Evolutionary conservation across 371 early-diverging fungal genomes (phyloP).

Genomic region (Lichtheimia ornata): DNA sequence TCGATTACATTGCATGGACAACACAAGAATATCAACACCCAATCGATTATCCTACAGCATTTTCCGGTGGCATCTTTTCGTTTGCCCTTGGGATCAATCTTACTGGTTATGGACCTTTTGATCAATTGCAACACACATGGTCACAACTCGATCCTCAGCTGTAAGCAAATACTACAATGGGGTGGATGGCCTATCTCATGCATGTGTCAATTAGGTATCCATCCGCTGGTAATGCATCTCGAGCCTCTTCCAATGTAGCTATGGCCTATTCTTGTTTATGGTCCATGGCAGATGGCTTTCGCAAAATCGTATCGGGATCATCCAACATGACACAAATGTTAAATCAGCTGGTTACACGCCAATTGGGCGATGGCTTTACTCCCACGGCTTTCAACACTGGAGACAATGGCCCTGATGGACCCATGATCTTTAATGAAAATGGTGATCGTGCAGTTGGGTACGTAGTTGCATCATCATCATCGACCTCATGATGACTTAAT

Average conservation of each 20-base stretch:
- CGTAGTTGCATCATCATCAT: neutral
- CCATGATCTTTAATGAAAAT: slow-evolving; percentile 54
- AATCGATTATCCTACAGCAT: slow-evolving; percentile 32
- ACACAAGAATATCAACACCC: slow-evolving; percentile 16
- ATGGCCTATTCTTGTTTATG: slow-evolving; percentile 59
- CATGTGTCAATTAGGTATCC: slow-evolving; percentile 26
- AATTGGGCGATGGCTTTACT: slow-evolving; percentile 26
- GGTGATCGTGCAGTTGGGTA: slow-evolving; percentile 55
- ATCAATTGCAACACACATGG: slow-evolving; percentile 49
- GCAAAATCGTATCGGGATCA: slow-evolving; percentile 27
- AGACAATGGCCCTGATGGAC: slow-evolving; percentile 56
- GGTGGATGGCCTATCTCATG: neutral
- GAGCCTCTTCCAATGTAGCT: neutral
- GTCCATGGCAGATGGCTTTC: slow-evolving; percentile 52
- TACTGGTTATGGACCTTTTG: slow-evolving; percentile 46
- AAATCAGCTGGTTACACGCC: slow-evolving; percentile 24
- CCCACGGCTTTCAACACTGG: slow-evolving; percentile 48
- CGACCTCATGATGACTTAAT: neutral
- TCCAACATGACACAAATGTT: slow-evolving; percentile 20
- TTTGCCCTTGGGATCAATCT: slow-evolving; percentile 31
- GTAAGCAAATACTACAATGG: slow-evolving; percentile 21
- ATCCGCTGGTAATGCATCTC: slow-evolving; percentile 27
- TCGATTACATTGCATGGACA: slow-evolving; percentile 33
- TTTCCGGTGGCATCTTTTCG: slow-evolving; percentile 47
- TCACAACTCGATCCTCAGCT: slow-evolving; percentile 34